phyloP scores from a whole-genome alignment of 208 protist species.

The Acanthamoeba castellanii region DNA sequence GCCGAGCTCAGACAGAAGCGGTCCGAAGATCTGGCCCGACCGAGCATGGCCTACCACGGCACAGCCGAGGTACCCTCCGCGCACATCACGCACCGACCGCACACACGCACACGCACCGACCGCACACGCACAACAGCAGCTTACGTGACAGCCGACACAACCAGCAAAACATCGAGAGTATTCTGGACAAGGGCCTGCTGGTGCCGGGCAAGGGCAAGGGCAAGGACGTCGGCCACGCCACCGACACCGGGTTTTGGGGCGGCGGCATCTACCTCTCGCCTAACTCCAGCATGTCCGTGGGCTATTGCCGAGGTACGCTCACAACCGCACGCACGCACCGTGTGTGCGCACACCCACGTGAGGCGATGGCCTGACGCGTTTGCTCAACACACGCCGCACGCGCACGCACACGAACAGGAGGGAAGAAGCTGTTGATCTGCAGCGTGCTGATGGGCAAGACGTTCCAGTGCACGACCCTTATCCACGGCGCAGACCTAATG shows the following conservation, averaged over 20 bases:
- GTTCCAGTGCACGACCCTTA: slow-evolving; percentile 28
- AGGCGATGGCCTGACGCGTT: neutral
- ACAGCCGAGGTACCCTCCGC: neutral
- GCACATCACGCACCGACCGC: neutral
- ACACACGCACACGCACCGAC: too few species aligned
- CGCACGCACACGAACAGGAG: neutral
- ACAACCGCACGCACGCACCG: neutral
- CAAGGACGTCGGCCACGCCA: slow-evolving; percentile 12
- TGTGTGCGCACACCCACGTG: too few species aligned
- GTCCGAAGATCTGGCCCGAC: neutral
- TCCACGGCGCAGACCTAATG: neutral
- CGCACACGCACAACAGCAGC: too few species aligned
- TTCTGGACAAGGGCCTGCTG: slow-evolving; percentile 31
- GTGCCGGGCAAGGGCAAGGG: slow-evolving; percentile 49
- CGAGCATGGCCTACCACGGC: slow-evolving; percentile 34
- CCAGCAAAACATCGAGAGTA: slow-evolving; percentile 51
- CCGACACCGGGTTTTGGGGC: slow-evolving; percentile 56
- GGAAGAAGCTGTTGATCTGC: slow-evolving; percentile 58
- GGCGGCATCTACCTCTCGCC: slow-evolving; percentile 46
- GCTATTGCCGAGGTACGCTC: slow-evolving; percentile 14
- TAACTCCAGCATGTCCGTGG: slow-evolving; percentile 50
- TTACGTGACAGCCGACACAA: neutral
- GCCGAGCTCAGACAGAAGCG: slow-evolving; percentile 9
- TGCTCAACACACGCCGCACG: neutral
- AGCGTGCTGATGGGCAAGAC: slow-evolving; percentile 59